phyloP scores from a whole-genome alignment of 805 yeast species.

The Metschnikowia lachancei region DNA sequence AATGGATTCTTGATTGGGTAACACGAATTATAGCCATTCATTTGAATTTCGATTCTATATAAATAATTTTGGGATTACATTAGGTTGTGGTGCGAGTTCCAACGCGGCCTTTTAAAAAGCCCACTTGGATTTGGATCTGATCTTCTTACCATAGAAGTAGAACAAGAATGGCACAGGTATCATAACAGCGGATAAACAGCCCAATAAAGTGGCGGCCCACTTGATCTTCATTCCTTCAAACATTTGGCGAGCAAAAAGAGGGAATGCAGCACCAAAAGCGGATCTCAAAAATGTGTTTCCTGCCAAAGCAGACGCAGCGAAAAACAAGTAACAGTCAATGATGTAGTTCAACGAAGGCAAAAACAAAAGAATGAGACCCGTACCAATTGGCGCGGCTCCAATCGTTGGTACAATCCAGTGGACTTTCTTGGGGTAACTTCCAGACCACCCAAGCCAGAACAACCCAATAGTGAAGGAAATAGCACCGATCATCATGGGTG shows the following conservation, averaged over 20 bases:
- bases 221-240: slow-evolving; percentile 64
- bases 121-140: slow-evolving; percentile 57
- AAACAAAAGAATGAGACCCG: slow-evolving; percentile 56
- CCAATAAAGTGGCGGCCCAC: slow-evolving; percentile 77
- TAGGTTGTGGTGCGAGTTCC: no score
- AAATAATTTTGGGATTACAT: no score
- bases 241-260: slow-evolving; percentile 71
- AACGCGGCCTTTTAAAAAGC: slow-evolving; percentile 15
- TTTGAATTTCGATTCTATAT: no score
- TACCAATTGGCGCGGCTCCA: slow-evolving; percentile 58
- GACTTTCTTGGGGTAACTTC: slow-evolving; percentile 19
- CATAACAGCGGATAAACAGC: slow-evolving; percentile 55
- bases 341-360: slow-evolving; percentile 68
- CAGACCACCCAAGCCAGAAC: slow-evolving; percentile 25
- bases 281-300: slow-evolving; percentile 66
- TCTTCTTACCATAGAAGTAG: slow-evolving; percentile 41
- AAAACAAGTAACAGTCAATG: slow-evolving; percentile 62
- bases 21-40: no score
- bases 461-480: slow-evolving; percentile 18
- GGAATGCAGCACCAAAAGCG: slow-evolving; percentile 61
- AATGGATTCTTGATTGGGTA: no score
- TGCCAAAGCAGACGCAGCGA: slow-evolving; percentile 60
- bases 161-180: slow-evolving; percentile 70
- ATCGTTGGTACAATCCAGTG: slow-evolving; percentile 52
- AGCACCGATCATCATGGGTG: slow-evolving; percentile 22